Percentiles rank a stretch among this genome's conserved stretches.
Evolutionary conservation across 805 yeast genomes (phyloP).

Genomic region (Monosporozyma servazzii): DNA sequence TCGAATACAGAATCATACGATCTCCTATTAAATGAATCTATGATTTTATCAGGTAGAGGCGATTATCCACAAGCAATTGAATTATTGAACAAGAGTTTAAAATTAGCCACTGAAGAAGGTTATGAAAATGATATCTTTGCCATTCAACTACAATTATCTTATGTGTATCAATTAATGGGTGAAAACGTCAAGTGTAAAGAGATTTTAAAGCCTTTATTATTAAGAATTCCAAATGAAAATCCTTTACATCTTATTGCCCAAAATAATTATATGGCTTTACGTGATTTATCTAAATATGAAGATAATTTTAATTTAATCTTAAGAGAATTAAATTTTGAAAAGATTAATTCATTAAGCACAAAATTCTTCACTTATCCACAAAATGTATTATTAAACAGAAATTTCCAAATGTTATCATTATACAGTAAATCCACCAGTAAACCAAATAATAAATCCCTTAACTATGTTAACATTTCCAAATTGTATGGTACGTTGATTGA

Average conservation of each 20-base stretch:
- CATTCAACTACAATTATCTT: conserved; percentile 52
- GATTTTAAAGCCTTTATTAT: conserved; percentile 30
- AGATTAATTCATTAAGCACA: conserved; percentile 12
- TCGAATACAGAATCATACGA: conserved; percentile 41
- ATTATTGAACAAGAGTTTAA: conserved; percentile 38
- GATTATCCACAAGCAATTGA: conserved; percentile 34
- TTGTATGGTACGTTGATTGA: conserved; percentile 18
- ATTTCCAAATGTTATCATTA: conserved; percentile 18
- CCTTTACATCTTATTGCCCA: conserved; percentile 25
- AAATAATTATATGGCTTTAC: conserved; percentile 25
- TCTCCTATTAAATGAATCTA: conserved; percentile 52
- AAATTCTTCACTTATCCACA: conserved; percentile 22
- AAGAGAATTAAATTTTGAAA: conserved; percentile 29
- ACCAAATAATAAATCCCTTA: background rate
- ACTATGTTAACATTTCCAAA: background rate
- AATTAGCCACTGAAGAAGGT: conserved; percentile 33
- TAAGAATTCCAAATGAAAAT: conserved; percentile 15
- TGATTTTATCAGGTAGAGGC: conserved; percentile 41
- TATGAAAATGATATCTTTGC: conserved; percentile 47
- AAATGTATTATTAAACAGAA: conserved; percentile 17
- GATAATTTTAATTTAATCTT: conserved; percentile 25
- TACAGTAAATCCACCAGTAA: conserved; percentile 17
- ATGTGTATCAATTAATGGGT: conserved; percentile 39
- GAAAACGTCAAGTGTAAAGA: conserved; percentile 30
- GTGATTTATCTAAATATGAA: conserved; percentile 25